Evolutionary conservation across 1,139 yeast genomes (phyloP), one percentile per base, ranked within the genome.

Genomic region (Pichia kudriavzevii): DNA sequence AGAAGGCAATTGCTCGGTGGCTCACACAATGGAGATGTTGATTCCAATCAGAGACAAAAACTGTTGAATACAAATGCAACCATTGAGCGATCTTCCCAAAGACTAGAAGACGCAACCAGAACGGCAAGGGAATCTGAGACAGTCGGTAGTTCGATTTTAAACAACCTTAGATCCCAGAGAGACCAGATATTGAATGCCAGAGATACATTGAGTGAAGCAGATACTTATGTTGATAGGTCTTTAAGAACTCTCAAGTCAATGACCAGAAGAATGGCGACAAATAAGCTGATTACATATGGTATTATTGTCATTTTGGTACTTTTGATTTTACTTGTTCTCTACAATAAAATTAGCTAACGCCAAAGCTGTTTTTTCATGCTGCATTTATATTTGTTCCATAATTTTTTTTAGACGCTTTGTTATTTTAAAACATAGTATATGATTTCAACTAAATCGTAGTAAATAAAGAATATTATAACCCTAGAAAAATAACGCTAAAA

Each of bases 201-300:
- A 55, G 61, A 61, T 32, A 84, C 94, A 0, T 66, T 93, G 35
- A 71, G 74, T 60, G 93, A 87, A 44, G 97, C 98, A 0, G 97
- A 93, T 54, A 76, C 82, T 1, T 87, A 88, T 52, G 95, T 93
- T 35, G 98, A 91, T 59, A 79, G 81, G 55, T 79, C 94, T 36
- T 73, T 93, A 41, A 74, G 82, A 41, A 93, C 98, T 1, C 65
- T 93, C 52, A 79, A 85, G 51, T 72, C 85, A 16, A 93, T 93
- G 98, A 81, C 95, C 21, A 71, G 97, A 59, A 66, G 98, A 52
- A 70, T 91, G 67, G 88, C 94, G n/a, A 94, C 97, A 4, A 93
- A 93, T 60, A 81, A 87, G 59, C 70, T 88, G 49, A 84, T 93
- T 43, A 87, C 95, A 40, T 85, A 87, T 51, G 95, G 94, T n/a